These are phyloP conservation scores for Asclepias syriaca DNA, from an alignment of 257 asterid genomes.

Conservation along the genomic window DNA sequence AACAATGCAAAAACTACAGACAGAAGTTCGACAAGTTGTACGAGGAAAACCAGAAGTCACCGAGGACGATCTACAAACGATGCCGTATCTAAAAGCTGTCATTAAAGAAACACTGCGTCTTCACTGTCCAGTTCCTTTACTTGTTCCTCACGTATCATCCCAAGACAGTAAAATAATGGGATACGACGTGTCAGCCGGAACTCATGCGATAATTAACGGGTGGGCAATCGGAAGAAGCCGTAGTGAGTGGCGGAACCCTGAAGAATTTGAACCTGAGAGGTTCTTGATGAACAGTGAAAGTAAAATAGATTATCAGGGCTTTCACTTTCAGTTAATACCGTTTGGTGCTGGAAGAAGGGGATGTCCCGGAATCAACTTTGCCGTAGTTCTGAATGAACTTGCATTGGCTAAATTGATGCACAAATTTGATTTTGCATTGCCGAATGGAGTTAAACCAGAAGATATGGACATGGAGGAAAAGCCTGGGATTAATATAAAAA, in stretches of 20 bases:
- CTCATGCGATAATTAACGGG: not conserved
- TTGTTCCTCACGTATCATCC: not conserved
- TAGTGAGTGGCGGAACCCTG: not conserved
- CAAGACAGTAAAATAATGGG: not conserved
- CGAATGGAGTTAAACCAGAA: not conserved
- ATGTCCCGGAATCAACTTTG: not conserved
- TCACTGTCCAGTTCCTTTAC: not conserved
- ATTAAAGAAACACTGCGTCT: not conserved
- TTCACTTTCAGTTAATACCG: not conserved
- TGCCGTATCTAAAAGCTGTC: not conserved
- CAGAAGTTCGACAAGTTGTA: not conserved
- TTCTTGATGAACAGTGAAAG: not conserved
- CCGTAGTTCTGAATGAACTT: not conserved
- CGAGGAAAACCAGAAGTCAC: not conserved
- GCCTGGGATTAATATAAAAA: not conserved
- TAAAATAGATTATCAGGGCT: not conserved
- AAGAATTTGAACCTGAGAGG: not conserved
- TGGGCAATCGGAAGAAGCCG: not conserved
- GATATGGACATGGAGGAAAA: not conserved
- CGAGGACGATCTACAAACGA: not conserved
- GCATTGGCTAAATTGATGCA: not conserved
- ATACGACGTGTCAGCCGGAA: not conserved
- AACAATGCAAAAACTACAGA: not conserved
- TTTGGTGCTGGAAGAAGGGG: not conserved
- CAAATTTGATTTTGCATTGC: not conserved